Base-by-base conservation (phyloP, 2,329 filamentous ascomycete species). In the Fusarium neocosmosporiellum region DNA sequence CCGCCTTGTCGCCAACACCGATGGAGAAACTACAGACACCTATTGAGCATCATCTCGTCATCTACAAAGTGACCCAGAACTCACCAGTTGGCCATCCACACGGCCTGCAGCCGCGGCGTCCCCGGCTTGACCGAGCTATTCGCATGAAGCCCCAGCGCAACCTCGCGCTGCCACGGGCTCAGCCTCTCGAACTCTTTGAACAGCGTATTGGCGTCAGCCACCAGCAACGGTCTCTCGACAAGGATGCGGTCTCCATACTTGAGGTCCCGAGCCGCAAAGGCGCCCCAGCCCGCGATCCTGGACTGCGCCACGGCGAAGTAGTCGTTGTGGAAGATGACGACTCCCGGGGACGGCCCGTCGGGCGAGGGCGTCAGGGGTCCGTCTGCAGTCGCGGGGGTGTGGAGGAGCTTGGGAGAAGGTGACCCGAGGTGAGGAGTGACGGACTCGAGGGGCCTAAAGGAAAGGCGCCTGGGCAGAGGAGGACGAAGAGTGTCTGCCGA, bases 11-110 rank as follows among this genome's bases (percentile, higher is more conserved):
- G 1, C 66, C 63, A 1, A 34, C 43, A 10, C 78, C 76, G 2
- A 77, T 72, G 46, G 83, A 80, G 59, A 82, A 81, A 50, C 69
- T 73, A 33, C 7, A 53, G 7, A 1, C 4, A 53, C 24, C n/a
- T n/a, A n/a, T 31, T 53, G 27, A 53, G 48, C 27, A 31, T 53
- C 27, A 20, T 9, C 27, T 14, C 27, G 31, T 13, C 18, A 14
- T 31, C 3, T 14, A 14, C 4, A 3, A 3, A 8, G 18, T 6
- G 7, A 20, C 24, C 11, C 36, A 29, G 24, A 48, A 78, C 84
- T 77, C 77, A 88, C 86, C 83, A 80, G 67, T 89, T 88, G 0
- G 86, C 86, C 24, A 75, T 77, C 79, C 84, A 85, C 22, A 87
- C 81, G 5, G 82, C 82, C 29, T 81, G 77, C 2, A 84, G 70